Conservation (phyloP, 2,329 filamentous ascomycete genomes). For the Biscogniauxia marginata region DNA sequence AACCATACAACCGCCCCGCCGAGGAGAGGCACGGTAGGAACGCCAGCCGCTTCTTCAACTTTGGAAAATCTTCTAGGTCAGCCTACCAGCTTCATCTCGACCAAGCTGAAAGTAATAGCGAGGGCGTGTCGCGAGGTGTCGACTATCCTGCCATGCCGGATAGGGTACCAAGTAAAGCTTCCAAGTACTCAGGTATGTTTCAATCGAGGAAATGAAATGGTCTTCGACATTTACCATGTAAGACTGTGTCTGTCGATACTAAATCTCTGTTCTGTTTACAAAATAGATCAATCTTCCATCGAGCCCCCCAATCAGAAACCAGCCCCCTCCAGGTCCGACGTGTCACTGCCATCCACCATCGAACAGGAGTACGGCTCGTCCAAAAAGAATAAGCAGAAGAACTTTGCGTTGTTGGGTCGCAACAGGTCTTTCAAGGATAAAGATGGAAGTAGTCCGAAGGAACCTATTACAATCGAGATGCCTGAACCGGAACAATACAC, state of each 20-base stretch:
- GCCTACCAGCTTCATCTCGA: slow-evolving; percentile 25
- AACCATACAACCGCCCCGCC: slow-evolving; percentile 14
- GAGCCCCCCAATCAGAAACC: slow-evolving; percentile 40
- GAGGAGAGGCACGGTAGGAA: slow-evolving; percentile 33
- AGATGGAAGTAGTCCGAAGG: slow-evolving; percentile 37
- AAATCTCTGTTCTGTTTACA: slow-evolving; percentile 14
- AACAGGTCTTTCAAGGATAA: slow-evolving; percentile 51
- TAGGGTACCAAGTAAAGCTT: slow-evolving; percentile 29
- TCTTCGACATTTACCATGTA: slow-evolving; percentile 5
- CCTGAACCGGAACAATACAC: slow-evolving; percentile 39
- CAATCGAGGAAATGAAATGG: slow-evolving; percentile 2
- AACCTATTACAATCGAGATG: slow-evolving; percentile 31
- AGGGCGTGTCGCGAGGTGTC: slow-evolving; percentile 29
- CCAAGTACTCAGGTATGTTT: slow-evolving; percentile 33
- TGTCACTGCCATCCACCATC: slow-evolving; percentile 49
- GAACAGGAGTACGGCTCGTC: slow-evolving; percentile 44
- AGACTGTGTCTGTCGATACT: slow-evolving; percentile 22
- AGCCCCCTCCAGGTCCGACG: slow-evolving; percentile 47
- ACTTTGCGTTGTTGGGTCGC: slow-evolving; percentile 53
- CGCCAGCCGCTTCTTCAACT: slow-evolving; percentile 34
- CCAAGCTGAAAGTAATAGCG: slow-evolving; percentile 23
- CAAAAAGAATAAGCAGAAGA: slow-evolving; percentile 54
- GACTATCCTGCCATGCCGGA: slow-evolving; percentile 30
- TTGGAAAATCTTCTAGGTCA: slow-evolving; percentile 28
- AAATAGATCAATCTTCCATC: slow-evolving; percentile 31